phyloP scores from a whole-genome alignment of 1,284 basidiomycete genomes.

The Anthracocystis walkeri region DNA sequence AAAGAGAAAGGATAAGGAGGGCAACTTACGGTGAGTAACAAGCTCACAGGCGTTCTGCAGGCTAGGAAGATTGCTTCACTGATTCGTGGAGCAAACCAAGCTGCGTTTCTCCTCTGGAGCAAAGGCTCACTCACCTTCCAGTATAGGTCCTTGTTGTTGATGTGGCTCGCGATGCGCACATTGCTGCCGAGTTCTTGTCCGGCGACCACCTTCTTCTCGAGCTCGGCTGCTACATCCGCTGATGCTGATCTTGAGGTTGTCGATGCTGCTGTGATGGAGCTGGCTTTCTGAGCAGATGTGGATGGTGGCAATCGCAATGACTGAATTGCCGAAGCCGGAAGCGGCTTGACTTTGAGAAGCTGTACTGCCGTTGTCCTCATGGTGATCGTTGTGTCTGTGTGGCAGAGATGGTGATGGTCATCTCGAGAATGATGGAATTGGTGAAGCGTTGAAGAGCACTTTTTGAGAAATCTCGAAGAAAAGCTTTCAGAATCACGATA shows the following conservation, averaged over 20 bases:
- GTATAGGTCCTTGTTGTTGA: conserved; percentile 50
- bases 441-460: background rate
- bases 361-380: conserved; percentile 34
- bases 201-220: conserved; percentile 26
- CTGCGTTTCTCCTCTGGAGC: background rate
- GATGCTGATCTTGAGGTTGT: conserved; percentile 1
- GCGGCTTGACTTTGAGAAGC: conserved; percentile 44
- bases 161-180: conserved; percentile 42
- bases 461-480: conserved; percentile 12
- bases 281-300: conserved; percentile 8
- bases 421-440: background rate
- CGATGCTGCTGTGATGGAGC: conserved; percentile 10
- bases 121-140: conserved; percentile 49
- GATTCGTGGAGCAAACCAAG: background rate
- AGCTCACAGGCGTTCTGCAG: background rate
- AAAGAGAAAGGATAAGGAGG: background rate
- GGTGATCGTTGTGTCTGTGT: background rate
- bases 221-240: conserved; percentile 32
- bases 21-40: no score
- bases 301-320: conserved; percentile 34
- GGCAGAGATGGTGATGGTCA: background rate
- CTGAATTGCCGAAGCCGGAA: conserved; percentile 32
- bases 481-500: background rate
- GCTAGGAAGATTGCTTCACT: background rate
- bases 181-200: conserved; percentile 39